These are phyloP conservation scores for Cystobasidiaceae sp. DNA, from an alignment of 1,284 basidiomycete genomes.

Conservation along the genomic window DNA sequence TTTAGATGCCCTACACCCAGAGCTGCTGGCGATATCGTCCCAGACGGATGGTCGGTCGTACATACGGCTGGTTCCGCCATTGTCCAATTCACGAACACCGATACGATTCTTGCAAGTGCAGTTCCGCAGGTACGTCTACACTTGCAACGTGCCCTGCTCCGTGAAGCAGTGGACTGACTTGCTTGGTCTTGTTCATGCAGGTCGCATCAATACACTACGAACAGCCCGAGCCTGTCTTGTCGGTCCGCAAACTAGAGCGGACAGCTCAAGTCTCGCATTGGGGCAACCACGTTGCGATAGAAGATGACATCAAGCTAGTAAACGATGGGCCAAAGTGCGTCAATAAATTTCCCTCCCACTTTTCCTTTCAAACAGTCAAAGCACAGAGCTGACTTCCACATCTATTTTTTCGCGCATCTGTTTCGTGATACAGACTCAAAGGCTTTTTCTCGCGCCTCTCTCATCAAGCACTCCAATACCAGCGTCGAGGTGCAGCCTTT, in stretches of 20 bases:
- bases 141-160: too few relatives aligned
- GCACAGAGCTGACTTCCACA: too few relatives aligned
- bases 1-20: conserved; percentile 23
- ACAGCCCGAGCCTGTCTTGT: conserved; percentile 71
- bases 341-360: too few relatives aligned
- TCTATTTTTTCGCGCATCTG: too few relatives aligned
- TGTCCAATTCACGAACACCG: conserved; percentile 35
- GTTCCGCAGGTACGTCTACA: not conserved
- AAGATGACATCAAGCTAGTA: conserved; percentile 76
- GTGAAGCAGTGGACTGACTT: too few relatives aligned
- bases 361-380: too few relatives aligned
- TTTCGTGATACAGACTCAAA: conserved; percentile 64
- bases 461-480: conserved; percentile 70
- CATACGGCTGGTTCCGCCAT: conserved; percentile 35
- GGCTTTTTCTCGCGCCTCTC: conserved; percentile 92
- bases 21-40: conserved; percentile 20
- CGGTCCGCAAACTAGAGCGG: conserved; percentile 67
- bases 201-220: conserved; percentile 70
- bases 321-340: conserved; percentile 83
- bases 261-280: conserved; percentile 90
- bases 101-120: not conserved
- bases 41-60: conserved; percentile 28
- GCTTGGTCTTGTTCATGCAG: too few relatives aligned
- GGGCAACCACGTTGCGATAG: conserved; percentile 88
- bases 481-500: conserved; percentile 49